Evolutionary conservation across 116 monocot species (phyloP), one percentile per base, ranked within the genome.

Genomic region (Phalaenopsis hybrid): DNA sequence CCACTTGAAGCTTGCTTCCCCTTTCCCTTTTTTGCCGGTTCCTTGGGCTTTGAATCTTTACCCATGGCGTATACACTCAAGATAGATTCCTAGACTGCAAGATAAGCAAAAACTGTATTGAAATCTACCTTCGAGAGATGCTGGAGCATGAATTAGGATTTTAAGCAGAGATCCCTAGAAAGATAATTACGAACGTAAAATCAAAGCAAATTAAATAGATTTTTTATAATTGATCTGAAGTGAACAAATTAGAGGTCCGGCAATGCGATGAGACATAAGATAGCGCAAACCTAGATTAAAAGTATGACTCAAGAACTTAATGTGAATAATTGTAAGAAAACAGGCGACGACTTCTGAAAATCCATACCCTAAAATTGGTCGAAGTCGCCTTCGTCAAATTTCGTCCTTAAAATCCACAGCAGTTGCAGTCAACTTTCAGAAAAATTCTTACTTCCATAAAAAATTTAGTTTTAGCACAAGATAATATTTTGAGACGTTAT

Each of bases 21-120:
- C 79, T 94, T 92, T 10, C 88, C 92, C 81, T 94, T 94, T 0
- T 86, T 80, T 13, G 67, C 55, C 57, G 85, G 31, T 76, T 88
- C 92, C 81, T 90, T 91, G 5, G 89, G 6, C 76, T 90, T 96
- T 50, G 91, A 87, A 77, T 93, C 91, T 79, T 92, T 96, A 57
- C 96, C 93, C 96, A 93, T 96, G 50, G 23, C 46, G 15, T 25
- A 23, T 10, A 44, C 8, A 51, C 25, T 77, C 77, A 0, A 51
- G 50, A 77, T 23, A 77, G 48, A 37, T 50, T 77, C 50, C 50
- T 46, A 46, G 28, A 34, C 16, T 72, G 72, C 72, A 72, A 72
- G 72, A 72, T 34, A 70, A 70, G 11, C 15, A 63, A 21, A 0
- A 4, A 63, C 18, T 4, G 8, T 70, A 33, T 72, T 37, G 37